Base-by-base conservation (phyloP, 352 stramenopile genomes). In the Phytopythium delawarense region DNA sequence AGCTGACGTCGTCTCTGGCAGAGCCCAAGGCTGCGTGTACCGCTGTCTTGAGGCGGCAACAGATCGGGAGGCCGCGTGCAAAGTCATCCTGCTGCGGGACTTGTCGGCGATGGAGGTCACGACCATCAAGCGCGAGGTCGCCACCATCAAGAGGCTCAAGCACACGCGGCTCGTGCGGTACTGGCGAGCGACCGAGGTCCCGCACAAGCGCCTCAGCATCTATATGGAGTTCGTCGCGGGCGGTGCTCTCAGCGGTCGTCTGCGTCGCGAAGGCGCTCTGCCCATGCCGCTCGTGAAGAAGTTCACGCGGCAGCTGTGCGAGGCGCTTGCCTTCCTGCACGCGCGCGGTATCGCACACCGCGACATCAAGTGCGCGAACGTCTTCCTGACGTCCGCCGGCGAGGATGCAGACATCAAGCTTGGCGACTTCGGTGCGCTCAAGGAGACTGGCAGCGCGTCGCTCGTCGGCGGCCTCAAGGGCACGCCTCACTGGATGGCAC, bases 401-500 rank as follows among this genome's bases (percentile, higher is more conserved):
- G 49, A 66, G 21, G 40, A 46, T 12, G 64, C 62, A 23, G 62
- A 74, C 8, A 74, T 92, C 49, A 94, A 96, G 58, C 64, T 96
- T 5, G 84, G 72, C 0, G 87, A 96, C 62, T 94, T 96, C 58
- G 84, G 84, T 1, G 77, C 78, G 12, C 88, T 88, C 23, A 96
- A 94, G 68, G 71, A 89, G 48, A 71, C 89, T 18, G 81, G 81
- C 21, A 83, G 71, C 20, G 71, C 75, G 4, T 92, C 79, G 34
- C 70, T 96, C 16, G 75, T 93, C 4, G 79, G 75, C 7, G 87
- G 89, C 0, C 63, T 97, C 32, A 96, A 96, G 62, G 90, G 92
- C 1, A 97, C 92, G 3, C 87, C 89, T 1, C 88, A 94, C 37
- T 98, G 90, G 90, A 98, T 97, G 89, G 91, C 92, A 1, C 92